Base-by-base conservation (phyloP, 768 basidiomycete species). In the Lentinula detonsa region DNA sequence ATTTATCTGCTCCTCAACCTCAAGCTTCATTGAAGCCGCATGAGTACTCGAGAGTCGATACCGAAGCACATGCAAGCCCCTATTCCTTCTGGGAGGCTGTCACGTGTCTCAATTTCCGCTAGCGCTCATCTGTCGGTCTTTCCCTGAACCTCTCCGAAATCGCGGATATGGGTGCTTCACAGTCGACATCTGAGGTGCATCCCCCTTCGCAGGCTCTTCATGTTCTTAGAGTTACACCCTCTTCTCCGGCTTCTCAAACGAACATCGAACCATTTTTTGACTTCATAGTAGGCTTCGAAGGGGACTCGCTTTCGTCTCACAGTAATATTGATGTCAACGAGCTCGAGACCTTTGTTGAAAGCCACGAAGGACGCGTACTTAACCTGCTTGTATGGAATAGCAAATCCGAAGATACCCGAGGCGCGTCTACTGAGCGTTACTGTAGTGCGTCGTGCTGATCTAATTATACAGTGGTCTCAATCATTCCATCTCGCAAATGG, bases 251-350 rank as follows among this genome's bases (percentile, higher is more conserved):
- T 0, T 91, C 91, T 0, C 80, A 87, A 62, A 92, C 93, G 0
- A 82, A 81, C 58, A 86, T 95, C 50, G 92, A 90, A 70, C 91
- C 96, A 3, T 95, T 94, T 76, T 99, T 99, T 68, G 97, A 98
- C 77, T 98, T 97, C 71, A 83, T 99, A 21, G 87, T 97, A 45
- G 97, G 96, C 9, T 90, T 93, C 61, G 87, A 93, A 69, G 90
- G 91, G 7, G 84, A 85, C 63, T 76, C 81, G 0, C 70, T 79
- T 53, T 78, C 80, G 21, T 74, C 78, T 23, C 78, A 78, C 58
- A 81, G 79, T 63, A 77, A 73, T 51, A 81, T 93, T 53, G 88
- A 92, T 65, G 88, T 82, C 10, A 73, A 83, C 6, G 85, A 86
- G 61, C 77, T 95, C 3, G 91, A 92, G 70, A 83, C 76, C 62